Conservation (phyloP, 2,329 filamentous ascomycete species). For the Stemphylium beticola region DNA sequence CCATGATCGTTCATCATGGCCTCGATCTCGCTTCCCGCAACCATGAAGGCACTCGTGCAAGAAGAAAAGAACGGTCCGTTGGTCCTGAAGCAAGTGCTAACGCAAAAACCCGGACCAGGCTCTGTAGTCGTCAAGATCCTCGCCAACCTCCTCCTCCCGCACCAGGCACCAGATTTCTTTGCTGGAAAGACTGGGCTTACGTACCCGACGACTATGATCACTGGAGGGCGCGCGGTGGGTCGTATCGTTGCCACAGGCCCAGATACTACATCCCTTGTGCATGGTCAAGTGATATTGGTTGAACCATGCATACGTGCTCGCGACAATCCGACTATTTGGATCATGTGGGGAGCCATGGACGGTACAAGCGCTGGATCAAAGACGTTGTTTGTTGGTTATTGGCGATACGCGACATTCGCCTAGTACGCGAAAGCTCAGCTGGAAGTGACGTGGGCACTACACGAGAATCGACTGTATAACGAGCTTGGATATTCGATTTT, state of each 20-base stretch:
- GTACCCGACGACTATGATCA: conserved; percentile 5
- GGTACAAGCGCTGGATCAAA: conserved; percentile 29
- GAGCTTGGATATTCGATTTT: conserved; percentile 34
- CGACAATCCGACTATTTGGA: conserved; percentile 38
- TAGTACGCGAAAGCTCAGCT: conserved; percentile 45
- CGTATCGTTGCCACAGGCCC: conserved; percentile 40
- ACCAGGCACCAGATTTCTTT: conserved; percentile 5
- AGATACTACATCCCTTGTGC: conserved; percentile 23
- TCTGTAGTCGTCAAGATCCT: conserved; percentile 50
- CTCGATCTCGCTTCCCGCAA: conserved; percentile 4
- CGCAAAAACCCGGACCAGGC: conserved; percentile 41
- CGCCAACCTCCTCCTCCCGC: conserved; percentile 25
- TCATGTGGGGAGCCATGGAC: conserved; percentile 37
- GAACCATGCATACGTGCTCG: conserved; percentile 46
- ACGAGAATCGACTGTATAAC: conserved; percentile 38
- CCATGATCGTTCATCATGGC: not conserved
- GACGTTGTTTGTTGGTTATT: conserved; percentile 38
- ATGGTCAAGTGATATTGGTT: conserved; percentile 47
- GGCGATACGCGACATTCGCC: conserved; percentile 46
- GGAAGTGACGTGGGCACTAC: conserved; percentile 42
- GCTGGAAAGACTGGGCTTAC: conserved; percentile 11
- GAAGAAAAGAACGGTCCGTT: conserved; percentile 29
- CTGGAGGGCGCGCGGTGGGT: conserved; percentile 16
- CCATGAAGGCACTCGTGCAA: conserved; percentile 40
- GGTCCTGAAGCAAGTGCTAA: conserved; percentile 36